These are phyloP conservation scores for Kuraishia floccosa DNA, from an alignment of 805 yeast species.

Conservation along the genomic window DNA sequence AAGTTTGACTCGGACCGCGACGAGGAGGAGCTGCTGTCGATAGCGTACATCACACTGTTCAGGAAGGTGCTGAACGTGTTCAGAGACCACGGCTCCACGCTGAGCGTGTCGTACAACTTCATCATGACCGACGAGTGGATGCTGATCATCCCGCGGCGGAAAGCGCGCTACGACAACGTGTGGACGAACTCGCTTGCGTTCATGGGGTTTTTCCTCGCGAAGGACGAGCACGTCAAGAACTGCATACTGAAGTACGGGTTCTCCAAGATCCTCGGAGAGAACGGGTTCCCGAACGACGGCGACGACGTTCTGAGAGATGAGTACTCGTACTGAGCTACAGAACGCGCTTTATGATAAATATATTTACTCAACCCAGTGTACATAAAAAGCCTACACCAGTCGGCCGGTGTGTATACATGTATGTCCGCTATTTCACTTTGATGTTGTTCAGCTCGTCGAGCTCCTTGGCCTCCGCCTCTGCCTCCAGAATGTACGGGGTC, in stretches of 20 bases:
- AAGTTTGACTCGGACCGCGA: slow-evolving; percentile 22
- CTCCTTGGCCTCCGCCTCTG: slow-evolving; percentile 86
- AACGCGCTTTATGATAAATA: neutral
- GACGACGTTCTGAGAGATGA: slow-evolving; percentile 43
- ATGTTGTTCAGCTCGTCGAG: slow-evolving; percentile 83
- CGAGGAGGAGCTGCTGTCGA: slow-evolving; percentile 46
- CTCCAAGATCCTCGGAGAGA: slow-evolving; percentile 39
- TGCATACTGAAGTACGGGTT: slow-evolving; percentile 36
- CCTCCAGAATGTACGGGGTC: slow-evolving; percentile 84
- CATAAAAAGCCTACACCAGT: no score
- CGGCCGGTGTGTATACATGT: no score
- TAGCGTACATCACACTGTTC: slow-evolving; percentile 62
- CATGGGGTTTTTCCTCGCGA: slow-evolving; percentile 70
- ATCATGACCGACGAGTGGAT: slow-evolving; percentile 77
- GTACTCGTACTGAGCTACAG: slow-evolving; percentile 37
- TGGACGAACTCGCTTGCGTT: slow-evolving; percentile 77
- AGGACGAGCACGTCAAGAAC: slow-evolving; percentile 42
- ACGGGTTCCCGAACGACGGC: slow-evolving; percentile 58
- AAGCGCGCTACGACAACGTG: slow-evolving; percentile 37
- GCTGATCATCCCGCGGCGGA: slow-evolving; percentile 74
- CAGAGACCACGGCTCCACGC: slow-evolving; percentile 32
- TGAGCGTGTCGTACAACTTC: slow-evolving; percentile 64
- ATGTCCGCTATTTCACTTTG: no score
- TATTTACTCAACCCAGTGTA: no score
- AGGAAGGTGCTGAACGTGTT: slow-evolving; percentile 60